These are phyloP conservation scores for Pichia sp. DNA, from an alignment of 1,139 yeast genomes.

Conservation along the genomic window DNA sequence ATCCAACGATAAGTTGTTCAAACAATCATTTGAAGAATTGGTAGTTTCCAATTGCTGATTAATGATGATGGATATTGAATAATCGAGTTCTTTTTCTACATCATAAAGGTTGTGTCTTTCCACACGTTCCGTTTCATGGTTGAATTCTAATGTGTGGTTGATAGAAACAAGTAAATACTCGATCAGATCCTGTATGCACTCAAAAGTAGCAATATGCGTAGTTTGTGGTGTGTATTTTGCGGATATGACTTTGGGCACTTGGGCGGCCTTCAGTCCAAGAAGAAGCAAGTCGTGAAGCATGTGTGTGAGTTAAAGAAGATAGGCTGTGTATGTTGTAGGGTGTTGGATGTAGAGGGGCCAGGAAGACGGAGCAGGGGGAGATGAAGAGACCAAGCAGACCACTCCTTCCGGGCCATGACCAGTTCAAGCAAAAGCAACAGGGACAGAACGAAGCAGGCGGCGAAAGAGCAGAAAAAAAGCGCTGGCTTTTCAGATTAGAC, in stretches of 20 bases:
- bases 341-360: too few relatives aligned
- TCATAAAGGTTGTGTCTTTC: constrained; percentile 8
- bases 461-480: too few relatives aligned
- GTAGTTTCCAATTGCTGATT: constrained; percentile 11
- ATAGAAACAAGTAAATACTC: constrained; percentile 1
- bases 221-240: not conserved
- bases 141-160: constrained; percentile 1
- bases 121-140: not conserved
- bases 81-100: constrained; percentile 23
- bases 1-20: constrained; percentile 8
- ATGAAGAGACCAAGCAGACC: too few relatives aligned
- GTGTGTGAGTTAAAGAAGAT: too few relatives aligned
- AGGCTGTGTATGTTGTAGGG: not conserved
- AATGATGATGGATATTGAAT: constrained; percentile 22
- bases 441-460: too few relatives aligned
- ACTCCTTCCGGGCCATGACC: too few relatives aligned
- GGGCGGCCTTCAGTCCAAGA: not conserved
- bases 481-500: too few relatives aligned
- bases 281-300: constrained; percentile 9
- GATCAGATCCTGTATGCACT: not conserved
- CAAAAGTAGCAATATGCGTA: constrained; percentile 1
- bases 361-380: too few relatives aligned
- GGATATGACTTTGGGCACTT: not conserved
- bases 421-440: too few relatives aligned
- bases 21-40: not conserved